Conservation (phyloP, 225 moss, liverwort and hornwort genomes). For the Pleurozium schreberi region DNA sequence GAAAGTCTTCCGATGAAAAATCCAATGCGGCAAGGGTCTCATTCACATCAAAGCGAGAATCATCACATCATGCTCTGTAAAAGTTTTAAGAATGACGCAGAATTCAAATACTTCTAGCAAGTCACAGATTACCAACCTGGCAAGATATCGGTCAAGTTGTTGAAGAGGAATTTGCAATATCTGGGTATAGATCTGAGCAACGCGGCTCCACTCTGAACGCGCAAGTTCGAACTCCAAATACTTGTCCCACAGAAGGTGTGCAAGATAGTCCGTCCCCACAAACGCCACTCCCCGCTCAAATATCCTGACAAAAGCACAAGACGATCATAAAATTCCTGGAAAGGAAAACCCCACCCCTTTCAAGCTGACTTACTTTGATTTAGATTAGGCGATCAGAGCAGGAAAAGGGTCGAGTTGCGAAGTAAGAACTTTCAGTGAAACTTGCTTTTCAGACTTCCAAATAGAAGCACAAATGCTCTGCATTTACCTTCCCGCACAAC, state of each 20-base stretch:
- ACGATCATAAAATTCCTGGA: not conserved
- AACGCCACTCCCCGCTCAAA: constrained; percentile 84
- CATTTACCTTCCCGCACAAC: constrained; percentile 99
- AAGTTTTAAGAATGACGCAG: not conserved
- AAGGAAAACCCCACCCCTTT: constrained; percentile 14
- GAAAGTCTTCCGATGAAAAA: not conserved
- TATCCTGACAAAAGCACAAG: constrained; percentile 55
- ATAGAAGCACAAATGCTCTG: constrained; percentile 99
- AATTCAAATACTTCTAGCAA: not conserved
- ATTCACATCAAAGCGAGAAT: not conserved
- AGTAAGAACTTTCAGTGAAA: constrained; percentile 99
- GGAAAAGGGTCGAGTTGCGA: constrained; percentile 89
- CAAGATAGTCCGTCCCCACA: constrained; percentile 78
- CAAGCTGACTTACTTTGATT: constrained; percentile 63
- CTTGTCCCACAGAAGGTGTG: constrained; percentile 84
- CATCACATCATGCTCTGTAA: not conserved
- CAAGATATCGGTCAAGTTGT: constrained; percentile 70
- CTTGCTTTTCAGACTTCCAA: constrained; percentile 99
- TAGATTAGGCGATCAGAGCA: constrained; percentile 95
- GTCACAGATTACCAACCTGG: constrained; percentile 27
- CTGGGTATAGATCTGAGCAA: constrained; percentile 77
- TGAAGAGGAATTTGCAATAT: constrained; percentile 80
- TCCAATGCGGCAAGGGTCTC: not conserved
- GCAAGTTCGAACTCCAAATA: constrained; percentile 82
- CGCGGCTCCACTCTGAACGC: constrained; percentile 81